These are phyloP conservation scores for Chrysoporthe puriensis DNA, from an alignment of 2,329 filamentous ascomycete genomes.

Conservation along the genomic window DNA sequence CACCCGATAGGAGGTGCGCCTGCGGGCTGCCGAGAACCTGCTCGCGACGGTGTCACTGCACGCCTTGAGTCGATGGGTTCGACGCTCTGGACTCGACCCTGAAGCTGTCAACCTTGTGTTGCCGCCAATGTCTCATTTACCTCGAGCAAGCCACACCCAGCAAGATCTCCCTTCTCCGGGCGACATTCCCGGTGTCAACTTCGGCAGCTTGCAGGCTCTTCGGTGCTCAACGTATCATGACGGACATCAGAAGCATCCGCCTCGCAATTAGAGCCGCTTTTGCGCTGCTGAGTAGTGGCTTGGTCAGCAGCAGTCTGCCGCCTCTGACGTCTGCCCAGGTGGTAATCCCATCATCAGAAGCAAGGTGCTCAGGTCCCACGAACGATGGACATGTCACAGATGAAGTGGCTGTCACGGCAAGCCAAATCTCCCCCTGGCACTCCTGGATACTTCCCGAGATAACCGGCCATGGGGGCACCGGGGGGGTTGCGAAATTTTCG, in stretches of 20 bases:
- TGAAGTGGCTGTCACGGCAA: not conserved
- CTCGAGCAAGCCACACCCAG: constrained; percentile 29
- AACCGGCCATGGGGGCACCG: not conserved
- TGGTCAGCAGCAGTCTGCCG: constrained; percentile 20
- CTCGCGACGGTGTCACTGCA: constrained; percentile 4
- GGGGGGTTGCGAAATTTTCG: not conserved
- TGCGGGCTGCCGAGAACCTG: not conserved
- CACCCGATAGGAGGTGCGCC: not conserved
- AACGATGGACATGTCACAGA: not conserved
- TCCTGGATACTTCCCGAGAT: not conserved
- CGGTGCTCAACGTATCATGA: not conserved
- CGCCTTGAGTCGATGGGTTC: constrained; percentile 7
- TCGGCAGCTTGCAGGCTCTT: not conserved
- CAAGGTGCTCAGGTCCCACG: constrained; percentile 8
- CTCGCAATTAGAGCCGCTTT: not conserved
- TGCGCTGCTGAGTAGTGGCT: constrained; percentile 8
- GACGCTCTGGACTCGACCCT: not conserved
- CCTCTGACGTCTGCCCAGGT: not conserved
- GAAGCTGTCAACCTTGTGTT: constrained; percentile 16
- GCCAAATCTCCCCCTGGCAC: not conserved
- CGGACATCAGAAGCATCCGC: constrained; percentile 11
- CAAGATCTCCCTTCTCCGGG: constrained; percentile 6
- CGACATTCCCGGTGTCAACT: constrained; percentile 16
- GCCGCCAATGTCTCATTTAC: constrained; percentile 27
- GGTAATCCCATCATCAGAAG: constrained; percentile 13